These are phyloP conservation scores for Cryoendolithus antarcticus DNA, from an alignment of 2,329 filamentous ascomycete genomes.

Conservation along the genomic window DNA sequence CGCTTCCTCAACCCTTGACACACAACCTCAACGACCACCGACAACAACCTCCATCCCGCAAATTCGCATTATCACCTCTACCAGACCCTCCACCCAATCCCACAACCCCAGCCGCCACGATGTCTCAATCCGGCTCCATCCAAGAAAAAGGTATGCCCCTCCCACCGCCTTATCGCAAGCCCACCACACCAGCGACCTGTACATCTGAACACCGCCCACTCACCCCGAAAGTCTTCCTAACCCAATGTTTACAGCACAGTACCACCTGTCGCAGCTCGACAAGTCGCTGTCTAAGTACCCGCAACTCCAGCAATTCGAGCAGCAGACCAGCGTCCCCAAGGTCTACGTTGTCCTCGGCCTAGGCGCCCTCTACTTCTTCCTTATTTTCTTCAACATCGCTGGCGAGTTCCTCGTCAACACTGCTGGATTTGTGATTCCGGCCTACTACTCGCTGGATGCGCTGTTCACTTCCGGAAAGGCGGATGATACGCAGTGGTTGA, in stretches of 20 bases:
- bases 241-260: slow-evolving; percentile 16
- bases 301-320: slow-evolving; percentile 72
- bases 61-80: slow-evolving; percentile 1
- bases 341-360: slow-evolving; percentile 70
- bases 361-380: slow-evolving; percentile 72
- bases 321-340: slow-evolving; percentile 71
- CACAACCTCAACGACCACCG: no score
- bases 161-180: neutral
- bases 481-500: slow-evolving; percentile 74
- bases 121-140: slow-evolving; percentile 14
- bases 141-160: slow-evolving; percentile 10
- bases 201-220: slow-evolving; percentile 1
- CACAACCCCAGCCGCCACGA: slow-evolving; percentile 4
- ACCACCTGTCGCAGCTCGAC: slow-evolving; percentile 68
- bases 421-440: slow-evolving; percentile 69
- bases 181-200: slow-evolving; percentile 2
- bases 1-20: no score
- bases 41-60: no score
- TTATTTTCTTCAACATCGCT: slow-evolving; percentile 85
- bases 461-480: slow-evolving; percentile 59
- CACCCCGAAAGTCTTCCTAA: neutral
- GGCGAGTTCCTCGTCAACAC: slow-evolving; percentile 80
- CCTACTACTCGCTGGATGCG: slow-evolving; percentile 71
- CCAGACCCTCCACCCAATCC: slow-evolving; percentile 1
- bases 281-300: slow-evolving; percentile 80